A percentile compares a stretch with the other conserved stretches of the same genome.
Evolutionary conservation across 225 moss, liverwort and hornwort species (phyloP).

Genomic region (Physcomitrium patens): DNA sequence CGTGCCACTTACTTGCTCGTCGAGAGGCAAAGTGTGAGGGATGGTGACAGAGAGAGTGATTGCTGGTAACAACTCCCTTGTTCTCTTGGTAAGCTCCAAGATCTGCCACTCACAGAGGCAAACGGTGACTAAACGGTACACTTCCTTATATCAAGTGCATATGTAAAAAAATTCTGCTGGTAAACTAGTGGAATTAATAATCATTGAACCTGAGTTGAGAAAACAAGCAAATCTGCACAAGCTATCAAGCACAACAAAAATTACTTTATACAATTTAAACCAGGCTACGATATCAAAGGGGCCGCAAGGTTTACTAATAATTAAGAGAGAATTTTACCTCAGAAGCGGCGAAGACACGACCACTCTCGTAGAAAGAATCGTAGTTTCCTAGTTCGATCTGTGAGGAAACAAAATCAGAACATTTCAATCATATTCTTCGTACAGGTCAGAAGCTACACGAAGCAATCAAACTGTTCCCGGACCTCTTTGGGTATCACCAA

Average conservation of each 20-base stretch:
- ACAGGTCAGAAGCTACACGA: not conserved
- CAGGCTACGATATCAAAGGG: not conserved
- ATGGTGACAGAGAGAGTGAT: conserved; percentile 89
- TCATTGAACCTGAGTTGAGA: not conserved
- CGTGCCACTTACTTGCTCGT: conserved; percentile 66
- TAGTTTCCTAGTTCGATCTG: conserved; percentile 96
- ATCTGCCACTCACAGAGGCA: conserved; percentile 49
- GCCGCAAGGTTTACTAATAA: not conserved
- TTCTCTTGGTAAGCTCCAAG: conserved; percentile 76
- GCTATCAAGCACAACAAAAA: not conserved
- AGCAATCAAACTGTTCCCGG: not conserved
- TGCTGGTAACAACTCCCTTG: conserved; percentile 73
- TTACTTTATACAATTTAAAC: not conserved
- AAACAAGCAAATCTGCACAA: not conserved
- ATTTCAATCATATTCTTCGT: not conserved
- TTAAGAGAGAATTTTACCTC: conserved; percentile 52
- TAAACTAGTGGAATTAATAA: not conserved
- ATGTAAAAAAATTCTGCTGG: not conserved
- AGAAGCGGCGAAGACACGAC: conserved; percentile 78
- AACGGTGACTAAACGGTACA: not conserved
- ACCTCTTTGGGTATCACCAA: not conserved
- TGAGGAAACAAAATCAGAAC: not conserved
- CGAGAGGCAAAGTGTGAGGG: conserved; percentile 84
- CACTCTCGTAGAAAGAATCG: conserved; percentile 86
- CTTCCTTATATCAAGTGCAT: not conserved